Percentiles rank a stretch among this genome's conserved stretches.
Conservation (phyloP, 1,284 basidiomycete species). For the Pseudozyma sp. region DNA sequence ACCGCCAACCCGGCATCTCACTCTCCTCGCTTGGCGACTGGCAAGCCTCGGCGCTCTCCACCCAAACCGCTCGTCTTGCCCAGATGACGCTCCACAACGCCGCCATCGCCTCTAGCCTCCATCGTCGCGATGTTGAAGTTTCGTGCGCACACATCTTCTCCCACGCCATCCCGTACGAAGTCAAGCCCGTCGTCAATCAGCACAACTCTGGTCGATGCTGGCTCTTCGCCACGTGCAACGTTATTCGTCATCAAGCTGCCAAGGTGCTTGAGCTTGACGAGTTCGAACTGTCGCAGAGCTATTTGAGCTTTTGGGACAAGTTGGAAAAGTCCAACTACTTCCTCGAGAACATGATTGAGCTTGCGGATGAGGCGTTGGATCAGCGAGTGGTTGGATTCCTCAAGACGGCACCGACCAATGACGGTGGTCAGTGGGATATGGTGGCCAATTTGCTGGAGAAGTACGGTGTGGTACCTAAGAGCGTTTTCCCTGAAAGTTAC, state of each 20-base stretch:
- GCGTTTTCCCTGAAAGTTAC: conserved; percentile 85
- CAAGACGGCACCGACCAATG: conserved; percentile 81
- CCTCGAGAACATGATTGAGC: conserved; percentile 86
- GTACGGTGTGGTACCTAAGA: conserved; percentile 71
- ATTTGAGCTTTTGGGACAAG: conserved; percentile 72
- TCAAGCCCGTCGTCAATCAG: conserved; percentile 83
- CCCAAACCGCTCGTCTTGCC: conserved; percentile 79
- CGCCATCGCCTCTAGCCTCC: conserved; percentile 78
- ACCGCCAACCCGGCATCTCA: conserved; percentile 28
- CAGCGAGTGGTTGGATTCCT: conserved; percentile 84
- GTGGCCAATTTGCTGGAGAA: conserved; percentile 77
- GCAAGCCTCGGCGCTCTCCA: conserved; percentile 41
- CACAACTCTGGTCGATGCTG: conserved; percentile 71
- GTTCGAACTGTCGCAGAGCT: conserved; percentile 87
- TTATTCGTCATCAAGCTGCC: conserved; percentile 84
- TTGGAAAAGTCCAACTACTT: conserved; percentile 95
- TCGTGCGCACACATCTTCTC: conserved; percentile 86
- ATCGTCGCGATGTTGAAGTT: conserved; percentile 76
- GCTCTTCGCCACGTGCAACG: conserved; percentile 73
- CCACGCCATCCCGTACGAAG: conserved; percentile 79
- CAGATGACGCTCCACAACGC: conserved; percentile 83
- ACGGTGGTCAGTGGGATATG: conserved; percentile 83
- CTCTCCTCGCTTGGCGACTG: conserved; percentile 41
- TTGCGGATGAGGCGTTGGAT: conserved; percentile 82
- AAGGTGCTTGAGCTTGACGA: conserved; percentile 85